A percentile compares a stretch with the other conserved stretches of the same genome.
Evolutionary conservation across 345 rosid genomes (phyloP).

Genomic region (Eucalyptus erythrocorys): DNA sequence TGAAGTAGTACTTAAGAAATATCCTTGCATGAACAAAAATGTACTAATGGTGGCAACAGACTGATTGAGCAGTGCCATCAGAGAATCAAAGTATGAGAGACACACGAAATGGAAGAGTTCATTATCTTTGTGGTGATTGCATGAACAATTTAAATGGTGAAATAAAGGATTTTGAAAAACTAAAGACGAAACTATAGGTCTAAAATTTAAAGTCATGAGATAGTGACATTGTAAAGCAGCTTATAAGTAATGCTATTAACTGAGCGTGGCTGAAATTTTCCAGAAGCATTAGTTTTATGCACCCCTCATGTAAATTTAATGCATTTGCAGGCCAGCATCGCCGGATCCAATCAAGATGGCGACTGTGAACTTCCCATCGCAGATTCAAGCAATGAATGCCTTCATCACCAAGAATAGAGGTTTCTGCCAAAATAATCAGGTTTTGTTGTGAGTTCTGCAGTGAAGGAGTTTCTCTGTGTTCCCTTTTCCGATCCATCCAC

Average conservation of each 20-base stretch:
- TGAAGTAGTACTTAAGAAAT: not conserved
- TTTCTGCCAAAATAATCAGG: slow-evolving; percentile 51
- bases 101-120: not conserved
- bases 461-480: slow-evolving; percentile 1
- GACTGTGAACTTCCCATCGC: slow-evolving; percentile 34
- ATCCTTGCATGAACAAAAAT: not conserved
- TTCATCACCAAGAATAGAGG: slow-evolving; percentile 44
- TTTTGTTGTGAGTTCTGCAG: slow-evolving; percentile 56
- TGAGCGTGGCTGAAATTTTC: not conserved
- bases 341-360: slow-evolving; percentile 23
- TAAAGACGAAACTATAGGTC: not conserved
- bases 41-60: not conserved
- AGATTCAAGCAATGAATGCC: slow-evolving; percentile 53
- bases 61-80: not conserved
- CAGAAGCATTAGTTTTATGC: not conserved
- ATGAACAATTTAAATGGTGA: not conserved
- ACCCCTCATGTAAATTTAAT: not conserved
- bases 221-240: not conserved
- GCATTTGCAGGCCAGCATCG: slow-evolving; percentile 18
- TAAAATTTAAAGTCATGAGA: not conserved
- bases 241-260: not conserved
- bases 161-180: not conserved
- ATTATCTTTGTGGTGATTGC: not conserved
- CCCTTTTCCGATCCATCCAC: not conserved
- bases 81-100: not conserved